A percentile compares a stretch with the other conserved stretches of the same genome.
Conservation (phyloP, 108 stramenopile genomes). For the Nitzschia sp. region DNA sequence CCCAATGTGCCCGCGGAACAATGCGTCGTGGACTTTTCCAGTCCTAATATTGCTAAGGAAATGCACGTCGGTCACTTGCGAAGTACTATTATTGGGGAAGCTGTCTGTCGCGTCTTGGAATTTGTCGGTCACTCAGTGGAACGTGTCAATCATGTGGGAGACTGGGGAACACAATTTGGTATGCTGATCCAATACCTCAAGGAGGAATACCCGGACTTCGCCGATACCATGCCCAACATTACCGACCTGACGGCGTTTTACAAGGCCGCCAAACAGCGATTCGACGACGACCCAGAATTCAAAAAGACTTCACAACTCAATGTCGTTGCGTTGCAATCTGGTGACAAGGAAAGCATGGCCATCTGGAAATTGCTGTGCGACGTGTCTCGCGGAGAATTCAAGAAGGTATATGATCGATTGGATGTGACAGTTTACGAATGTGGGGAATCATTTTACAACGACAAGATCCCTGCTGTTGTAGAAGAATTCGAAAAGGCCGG, state of each 20-base stretch:
- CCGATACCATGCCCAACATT: slow-evolving; percentile 75
- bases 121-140: slow-evolving; percentile 87
- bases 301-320: slow-evolving; percentile 91
- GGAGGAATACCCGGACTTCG: slow-evolving; percentile 88
- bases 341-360: slow-evolving; percentile 83
- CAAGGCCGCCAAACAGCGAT: slow-evolving; percentile 94
- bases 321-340: slow-evolving; percentile 96
- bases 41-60: slow-evolving; percentile 99
- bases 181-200: slow-evolving; percentile 99
- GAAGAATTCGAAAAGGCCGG: slow-evolving; percentile 82
- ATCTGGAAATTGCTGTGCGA: slow-evolving; percentile 97
- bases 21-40: slow-evolving; percentile 97
- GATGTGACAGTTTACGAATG: slow-evolving; percentile 91
- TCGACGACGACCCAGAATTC: slow-evolving; percentile 94
- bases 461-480: slow-evolving; percentile 93
- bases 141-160: slow-evolving; percentile 98
- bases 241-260: slow-evolving; percentile 96
- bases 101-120: slow-evolving; percentile 95
- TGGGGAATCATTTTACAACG: slow-evolving; percentile 99
- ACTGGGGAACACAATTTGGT: slow-evolving; percentile 99
- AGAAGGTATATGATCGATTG: slow-evolving; percentile 97
- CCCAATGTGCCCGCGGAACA: slow-evolving; percentile 40
- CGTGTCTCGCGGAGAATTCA: slow-evolving; percentile 91
- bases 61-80: slow-evolving; percentile 99
- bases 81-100: slow-evolving; percentile 97